Evolutionary conservation across 352 stramenopile genomes (phyloP), one percentile per base, ranked within the genome.

Genomic region (Phytophthora melonis): DNA sequence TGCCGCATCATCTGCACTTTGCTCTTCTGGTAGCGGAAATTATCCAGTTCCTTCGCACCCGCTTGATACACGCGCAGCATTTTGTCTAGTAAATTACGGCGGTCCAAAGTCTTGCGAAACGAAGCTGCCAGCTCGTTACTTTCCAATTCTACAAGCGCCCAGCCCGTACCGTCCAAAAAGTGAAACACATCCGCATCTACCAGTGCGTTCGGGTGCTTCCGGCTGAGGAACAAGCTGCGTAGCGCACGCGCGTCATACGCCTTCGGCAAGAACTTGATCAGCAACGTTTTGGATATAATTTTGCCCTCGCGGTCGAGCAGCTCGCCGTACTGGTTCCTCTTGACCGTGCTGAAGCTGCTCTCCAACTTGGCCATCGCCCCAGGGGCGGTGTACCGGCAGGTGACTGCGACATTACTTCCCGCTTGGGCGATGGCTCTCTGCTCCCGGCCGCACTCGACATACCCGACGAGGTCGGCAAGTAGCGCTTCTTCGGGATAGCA

Each of bases 401-500:
- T 3, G 74, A 75, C 32, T 62, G 59, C 18, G 73, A 66, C 41
- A 65, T 66, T 5, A 49, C 63, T 57, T 74, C 77, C n/a, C 36
- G 30, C 54, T 82, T 87, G 1, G 77, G 74, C 7, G 80, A 88
- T 9, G 80, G 70, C 10, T 88, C 77, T 56, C 66, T 67, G 53
- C 79, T 85, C 5, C 62, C 70, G 36, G 65, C 43, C 5, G 52
- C 64, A 66, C 79, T 72, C 13, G 72, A 78, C 16, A 63, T 43
- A 9, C 74, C 66, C 14, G 52, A 70, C 5, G 53, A 62, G 5
- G 55, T 68, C 23, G 60, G 61, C 18, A 77, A 23, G 19, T 69
- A 39, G 1, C 83, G 84, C 23, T 79, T 81, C 60, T 95, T 96
- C 25, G 90, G 90, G 59, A 96, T 96, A 9, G 87, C 89, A 67